Percentiles rank a stretch among this genome's conserved stretches.
These are phyloP conservation scores for Corylus heterophylla DNA, from an alignment of 306 rosid species.

Conservation along the genomic window DNA sequence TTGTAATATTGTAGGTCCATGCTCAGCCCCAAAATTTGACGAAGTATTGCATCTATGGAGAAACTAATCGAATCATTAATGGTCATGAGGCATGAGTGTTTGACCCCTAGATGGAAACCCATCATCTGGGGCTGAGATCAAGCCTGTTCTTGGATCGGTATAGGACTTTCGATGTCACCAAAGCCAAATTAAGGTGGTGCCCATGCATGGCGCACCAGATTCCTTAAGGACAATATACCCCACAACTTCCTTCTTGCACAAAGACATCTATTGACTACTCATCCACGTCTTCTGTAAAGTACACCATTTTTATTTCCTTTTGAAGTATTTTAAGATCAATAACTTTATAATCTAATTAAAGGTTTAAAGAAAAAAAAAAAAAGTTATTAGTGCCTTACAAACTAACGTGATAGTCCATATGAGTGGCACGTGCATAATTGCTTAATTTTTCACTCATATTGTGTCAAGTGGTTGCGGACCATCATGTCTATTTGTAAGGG, in stretches of 20 bases:
- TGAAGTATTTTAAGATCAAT: background rate
- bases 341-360: background rate
- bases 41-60: background rate
- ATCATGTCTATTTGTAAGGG: too few relatives aligned
- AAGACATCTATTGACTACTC: background rate
- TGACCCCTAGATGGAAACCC: background rate
- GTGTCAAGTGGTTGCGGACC: too few relatives aligned
- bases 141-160: background rate
- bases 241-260: background rate
- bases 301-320: slow-evolving; percentile 23
- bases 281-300: slow-evolving; percentile 22
- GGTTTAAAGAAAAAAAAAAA: too few relatives aligned
- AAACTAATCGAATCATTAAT: background rate
- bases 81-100: background rate
- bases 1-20: background rate
- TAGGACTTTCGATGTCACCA: background rate
- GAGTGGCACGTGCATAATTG: too few relatives aligned
- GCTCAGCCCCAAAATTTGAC: background rate
- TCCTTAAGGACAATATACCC: slow-evolving; percentile 3
- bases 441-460: too few relatives aligned
- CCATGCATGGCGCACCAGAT: background rate
- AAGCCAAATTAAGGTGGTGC: background rate
- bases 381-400: too few relatives aligned
- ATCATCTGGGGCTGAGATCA: slow-evolving; percentile 2
- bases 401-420: too few relatives aligned